Percentiles rank a stretch among this genome's conserved stretches.
These are phyloP conservation scores for Pichia sp. DNA, from an alignment of 1,139 yeast genomes.

Conservation along the genomic window DNA sequence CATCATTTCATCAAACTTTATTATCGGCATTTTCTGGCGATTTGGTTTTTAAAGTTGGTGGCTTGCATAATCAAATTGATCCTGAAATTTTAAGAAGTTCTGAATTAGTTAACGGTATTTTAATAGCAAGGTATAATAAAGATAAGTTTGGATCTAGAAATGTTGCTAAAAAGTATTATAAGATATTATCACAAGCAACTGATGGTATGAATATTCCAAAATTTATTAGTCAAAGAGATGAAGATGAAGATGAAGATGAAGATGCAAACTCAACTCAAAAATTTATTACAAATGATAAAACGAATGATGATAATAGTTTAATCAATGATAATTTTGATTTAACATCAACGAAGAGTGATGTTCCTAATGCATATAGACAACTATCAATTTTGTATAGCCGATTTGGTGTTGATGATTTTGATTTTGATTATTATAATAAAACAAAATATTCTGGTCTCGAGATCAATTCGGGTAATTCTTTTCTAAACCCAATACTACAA, in stretches of 20 bases:
- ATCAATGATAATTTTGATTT: slow-evolving; percentile 16
- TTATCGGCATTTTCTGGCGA: slow-evolving; percentile 77
- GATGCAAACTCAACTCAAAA: slow-evolving; percentile 10
- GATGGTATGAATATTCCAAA: slow-evolving; percentile 41
- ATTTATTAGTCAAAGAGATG: slow-evolving; percentile 65
- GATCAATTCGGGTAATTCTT: slow-evolving; percentile 76
- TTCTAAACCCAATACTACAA: slow-evolving; percentile 75
- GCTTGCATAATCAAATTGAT: slow-evolving; percentile 43
- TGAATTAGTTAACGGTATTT: slow-evolving; percentile 25
- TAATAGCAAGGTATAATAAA: slow-evolving; percentile 47
- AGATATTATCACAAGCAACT: slow-evolving; percentile 32
- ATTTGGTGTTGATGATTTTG: slow-evolving; percentile 93
- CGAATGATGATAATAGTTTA: neutral
- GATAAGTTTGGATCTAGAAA: slow-evolving; percentile 51
- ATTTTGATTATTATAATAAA: slow-evolving; percentile 74
- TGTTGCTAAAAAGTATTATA: slow-evolving; percentile 38
- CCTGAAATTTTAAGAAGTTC: slow-evolving; percentile 34
- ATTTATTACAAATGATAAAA: neutral
- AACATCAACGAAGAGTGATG: slow-evolving; percentile 29
- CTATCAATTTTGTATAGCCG: slow-evolving; percentile 77
- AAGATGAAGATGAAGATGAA: slow-evolving; percentile 19
- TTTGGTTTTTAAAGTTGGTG: slow-evolving; percentile 50
- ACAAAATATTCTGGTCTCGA: slow-evolving; percentile 83
- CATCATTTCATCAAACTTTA: slow-evolving; percentile 73
- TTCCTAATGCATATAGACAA: slow-evolving; percentile 71